Conservation (phyloP, 2,329 filamentous ascomycete genomes). For the Aspergillus sp. region DNA sequence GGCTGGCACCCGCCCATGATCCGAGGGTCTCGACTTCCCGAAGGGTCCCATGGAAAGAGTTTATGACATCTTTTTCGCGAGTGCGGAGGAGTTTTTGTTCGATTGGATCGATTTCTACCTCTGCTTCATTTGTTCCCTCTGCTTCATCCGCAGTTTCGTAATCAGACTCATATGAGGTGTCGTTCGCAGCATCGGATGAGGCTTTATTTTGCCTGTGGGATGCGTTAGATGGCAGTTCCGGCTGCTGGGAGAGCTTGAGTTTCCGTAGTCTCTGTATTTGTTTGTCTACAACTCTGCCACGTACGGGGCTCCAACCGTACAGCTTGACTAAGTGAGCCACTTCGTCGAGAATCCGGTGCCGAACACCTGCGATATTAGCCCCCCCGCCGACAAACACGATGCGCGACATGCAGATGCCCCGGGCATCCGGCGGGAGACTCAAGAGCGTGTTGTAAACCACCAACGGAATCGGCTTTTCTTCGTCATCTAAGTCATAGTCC, state of each 20-base stretch:
- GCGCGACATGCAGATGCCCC: constrained; percentile 82
- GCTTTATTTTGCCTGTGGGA: background rate
- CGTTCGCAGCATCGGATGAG: constrained; percentile 16
- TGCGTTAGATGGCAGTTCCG: constrained; percentile 14
- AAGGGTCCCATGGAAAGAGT: constrained; percentile 39
- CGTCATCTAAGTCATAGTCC: constrained; percentile 70
- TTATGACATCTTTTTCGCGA: constrained; percentile 33
- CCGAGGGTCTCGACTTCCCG: constrained; percentile 62
- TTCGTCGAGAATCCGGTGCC: constrained; percentile 73
- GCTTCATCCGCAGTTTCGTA: constrained; percentile 5
- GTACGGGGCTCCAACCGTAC: constrained; percentile 75
- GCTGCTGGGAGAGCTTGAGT: constrained; percentile 29
- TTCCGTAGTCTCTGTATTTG: constrained; percentile 46
- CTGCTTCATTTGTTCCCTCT: background rate
- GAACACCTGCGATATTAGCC: constrained; percentile 75
- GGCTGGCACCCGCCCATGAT: constrained; percentile 64
- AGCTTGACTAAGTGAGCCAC: constrained; percentile 64
- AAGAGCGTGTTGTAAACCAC: constrained; percentile 76
- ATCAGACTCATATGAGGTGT: constrained; percentile 6
- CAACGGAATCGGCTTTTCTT: constrained; percentile 76
- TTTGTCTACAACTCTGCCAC: constrained; percentile 64
- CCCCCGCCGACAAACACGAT: constrained; percentile 84
- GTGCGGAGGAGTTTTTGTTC: constrained; percentile 40
- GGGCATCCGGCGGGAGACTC: constrained; percentile 74
- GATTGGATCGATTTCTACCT: constrained; percentile 48